Evolutionary conservation across 441 rosid species (phyloP).

Genomic region (Metrosideros polymorpha): DNA sequence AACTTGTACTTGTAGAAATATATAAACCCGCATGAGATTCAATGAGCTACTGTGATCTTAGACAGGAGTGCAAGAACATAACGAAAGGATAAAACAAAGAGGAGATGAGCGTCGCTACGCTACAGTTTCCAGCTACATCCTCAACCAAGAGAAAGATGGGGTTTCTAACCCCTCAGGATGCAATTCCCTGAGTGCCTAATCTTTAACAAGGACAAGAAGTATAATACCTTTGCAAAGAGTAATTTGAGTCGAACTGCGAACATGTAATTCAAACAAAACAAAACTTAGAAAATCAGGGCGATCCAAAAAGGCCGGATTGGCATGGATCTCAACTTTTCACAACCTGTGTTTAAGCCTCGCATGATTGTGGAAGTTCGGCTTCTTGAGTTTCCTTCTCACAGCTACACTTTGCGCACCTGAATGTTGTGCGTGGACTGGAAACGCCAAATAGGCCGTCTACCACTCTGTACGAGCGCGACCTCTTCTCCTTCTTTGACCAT

Average conservation of each 20-base stretch:
- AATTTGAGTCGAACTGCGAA: background rate
- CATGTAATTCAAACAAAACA: background rate
- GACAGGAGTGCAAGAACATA: background rate
- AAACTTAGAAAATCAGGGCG: background rate
- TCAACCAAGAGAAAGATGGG: background rate
- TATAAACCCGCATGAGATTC: background rate
- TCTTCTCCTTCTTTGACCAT: conserved; percentile 97
- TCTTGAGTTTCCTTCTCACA: background rate
- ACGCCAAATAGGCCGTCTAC: conserved; percentile 92
- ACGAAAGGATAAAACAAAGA: background rate
- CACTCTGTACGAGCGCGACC: conserved; percentile 87
- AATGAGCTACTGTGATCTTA: background rate
- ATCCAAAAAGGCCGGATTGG: background rate
- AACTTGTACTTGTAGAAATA: background rate
- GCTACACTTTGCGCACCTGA: conserved; percentile 84
- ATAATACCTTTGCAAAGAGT: background rate
- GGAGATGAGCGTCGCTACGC: background rate
- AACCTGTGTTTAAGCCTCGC: background rate
- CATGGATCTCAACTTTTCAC: background rate
- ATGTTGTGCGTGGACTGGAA: conserved; percentile 92
- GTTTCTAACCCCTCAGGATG: background rate
- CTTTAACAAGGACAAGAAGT: background rate
- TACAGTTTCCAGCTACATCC: background rate
- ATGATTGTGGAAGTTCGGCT: background rate
- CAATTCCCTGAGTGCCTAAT: background rate